phyloP scores from a whole-genome alignment of 352 stramenopile species.

The Phytophthora pinifolia region DNA sequence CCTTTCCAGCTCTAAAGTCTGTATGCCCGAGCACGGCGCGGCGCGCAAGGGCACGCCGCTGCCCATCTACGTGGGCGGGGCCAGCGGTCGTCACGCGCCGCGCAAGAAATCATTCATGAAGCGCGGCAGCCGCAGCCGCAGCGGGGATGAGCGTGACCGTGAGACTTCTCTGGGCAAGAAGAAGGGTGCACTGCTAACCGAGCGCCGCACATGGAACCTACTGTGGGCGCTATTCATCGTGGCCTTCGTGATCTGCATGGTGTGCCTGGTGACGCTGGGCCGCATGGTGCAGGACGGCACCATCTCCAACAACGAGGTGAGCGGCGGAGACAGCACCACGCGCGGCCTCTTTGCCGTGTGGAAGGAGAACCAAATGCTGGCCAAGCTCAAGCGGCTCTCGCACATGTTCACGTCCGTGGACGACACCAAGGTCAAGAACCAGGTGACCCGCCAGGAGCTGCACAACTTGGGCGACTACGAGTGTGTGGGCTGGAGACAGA shows the following conservation, averaged over 20 bases:
- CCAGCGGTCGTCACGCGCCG: slow-evolving; percentile 25
- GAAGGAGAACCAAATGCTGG: slow-evolving; percentile 43
- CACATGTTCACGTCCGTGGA: slow-evolving; percentile 41
- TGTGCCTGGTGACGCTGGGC: slow-evolving; percentile 51
- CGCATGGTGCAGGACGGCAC: slow-evolving; percentile 46
- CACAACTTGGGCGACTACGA: slow-evolving; percentile 51
- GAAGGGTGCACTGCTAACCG: slow-evolving; percentile 14
- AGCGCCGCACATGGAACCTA: slow-evolving; percentile 43
- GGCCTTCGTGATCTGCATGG: slow-evolving; percentile 47
- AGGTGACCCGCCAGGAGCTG: slow-evolving; percentile 21
- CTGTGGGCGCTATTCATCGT: slow-evolving; percentile 49
- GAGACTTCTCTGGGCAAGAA: slow-evolving; percentile 5
- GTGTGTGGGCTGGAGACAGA: slow-evolving; percentile 61
- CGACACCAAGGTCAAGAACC: slow-evolving; percentile 21
- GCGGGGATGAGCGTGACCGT: slow-evolving; percentile 24
- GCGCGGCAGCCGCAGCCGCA: slow-evolving; percentile 32
- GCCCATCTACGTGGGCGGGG: slow-evolving; percentile 35
- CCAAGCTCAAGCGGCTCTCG: slow-evolving; percentile 41
- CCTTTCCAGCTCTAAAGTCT: not conserved
- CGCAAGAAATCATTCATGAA: slow-evolving; percentile 38
- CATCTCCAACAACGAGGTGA: slow-evolving; percentile 48
- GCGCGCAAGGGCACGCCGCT: slow-evolving; percentile 42
- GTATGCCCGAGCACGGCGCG: slow-evolving; percentile 31
- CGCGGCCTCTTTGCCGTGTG: slow-evolving; percentile 38
- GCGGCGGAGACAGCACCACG: slow-evolving; percentile 21